Base-by-base conservation (phyloP, 2,329 filamentous ascomycete species). In the Epichloe aotearoae region DNA sequence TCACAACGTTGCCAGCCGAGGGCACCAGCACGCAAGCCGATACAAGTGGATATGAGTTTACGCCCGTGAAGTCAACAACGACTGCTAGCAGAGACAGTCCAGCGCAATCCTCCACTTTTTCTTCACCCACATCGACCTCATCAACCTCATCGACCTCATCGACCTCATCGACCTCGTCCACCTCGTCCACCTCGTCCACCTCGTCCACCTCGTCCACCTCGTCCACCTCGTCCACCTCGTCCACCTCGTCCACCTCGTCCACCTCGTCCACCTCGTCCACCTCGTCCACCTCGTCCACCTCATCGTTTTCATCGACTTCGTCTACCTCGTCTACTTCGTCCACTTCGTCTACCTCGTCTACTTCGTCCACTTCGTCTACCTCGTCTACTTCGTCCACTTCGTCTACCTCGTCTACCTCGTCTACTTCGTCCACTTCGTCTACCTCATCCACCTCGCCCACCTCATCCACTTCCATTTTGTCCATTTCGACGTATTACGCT, bases 1-100 rank as follows among this genome's bases (percentile, higher is more conserved):
- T 62, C 7, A 57, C 60, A 26, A 53, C 51, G 10, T 45, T 54
- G 34, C 56, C 58, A 3, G 50, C 53, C 5, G 49, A 63, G 1
- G 53, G 50, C 43, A 66, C 62, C 7, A 59, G 54, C 14, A 54
- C 53, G 6, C 63, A 68, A 49, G 54, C 54, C 3, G 49, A 56
- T 17, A 57, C 58, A 14, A 62, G 60, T 46, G 43, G 50, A 8
- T 51, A 50, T 2, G 51, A 43, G 5, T 65, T 64, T 47, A 54
- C 51, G 20, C 47, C 55, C 6, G 46, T 63, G 8, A 10, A 1
- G 11, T n/a, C 53, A 41, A 47, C 30, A 19, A 17, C 7, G 4
- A 40, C 39, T n/a, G 19, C 33, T 6, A 37, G 42, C 17, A 49
- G 15, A 10, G 30, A 43, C 14, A 33, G 3, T n/a, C 23, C 23